Evolutionary conservation across 2,329 filamentous ascomycete genomes (phyloP).

Genomic region (Zalaria sp.): DNA sequence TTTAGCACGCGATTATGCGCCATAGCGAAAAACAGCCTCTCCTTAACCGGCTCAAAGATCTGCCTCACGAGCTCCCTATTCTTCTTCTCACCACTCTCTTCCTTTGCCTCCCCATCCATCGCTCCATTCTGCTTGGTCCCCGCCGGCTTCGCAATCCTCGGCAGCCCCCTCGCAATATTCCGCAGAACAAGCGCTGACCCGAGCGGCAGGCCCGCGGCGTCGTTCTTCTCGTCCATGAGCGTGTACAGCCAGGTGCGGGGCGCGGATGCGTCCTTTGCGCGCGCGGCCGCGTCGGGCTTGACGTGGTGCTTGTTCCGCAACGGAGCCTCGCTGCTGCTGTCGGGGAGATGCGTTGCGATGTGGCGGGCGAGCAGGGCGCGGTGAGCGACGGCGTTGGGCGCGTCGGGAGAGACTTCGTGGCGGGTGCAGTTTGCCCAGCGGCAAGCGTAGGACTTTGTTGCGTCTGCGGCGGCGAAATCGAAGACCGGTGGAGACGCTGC

Average conservation of each 20-base stretch:
- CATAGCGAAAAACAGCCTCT: constrained; percentile 54
- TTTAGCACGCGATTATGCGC: constrained; percentile 44
- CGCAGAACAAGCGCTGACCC: constrained; percentile 64
- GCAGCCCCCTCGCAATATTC: constrained; percentile 49
- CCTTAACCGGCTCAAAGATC: constrained; percentile 51
- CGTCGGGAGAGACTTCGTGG: constrained; percentile 23
- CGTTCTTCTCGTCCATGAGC: constrained; percentile 31
- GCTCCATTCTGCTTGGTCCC: not conserved
- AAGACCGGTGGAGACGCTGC: constrained; percentile 5
- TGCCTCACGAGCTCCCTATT: constrained; percentile 43
- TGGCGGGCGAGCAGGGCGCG: constrained; percentile 29
- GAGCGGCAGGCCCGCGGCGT: constrained; percentile 66
- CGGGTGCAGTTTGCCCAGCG: constrained; percentile 54
- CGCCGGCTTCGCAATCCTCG: constrained; percentile 13
- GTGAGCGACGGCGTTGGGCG: constrained; percentile 14
- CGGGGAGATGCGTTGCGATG: constrained; percentile 53
- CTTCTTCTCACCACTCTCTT: constrained; percentile 37
- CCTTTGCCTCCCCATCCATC: constrained; percentile 28
- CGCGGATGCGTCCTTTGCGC: constrained; percentile 5
- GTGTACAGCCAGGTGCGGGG: constrained; percentile 27
- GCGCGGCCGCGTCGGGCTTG: constrained; percentile 3
- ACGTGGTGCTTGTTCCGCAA: constrained; percentile 14
- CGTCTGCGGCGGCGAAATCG: constrained; percentile 16
- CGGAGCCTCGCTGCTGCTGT: constrained; percentile 19
- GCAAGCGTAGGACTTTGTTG: constrained; percentile 40